phyloP scores from a whole-genome alignment of 2,329 filamentous ascomycete genomes.

The Ophiocordyceps camponoti-rufipedis region DNA sequence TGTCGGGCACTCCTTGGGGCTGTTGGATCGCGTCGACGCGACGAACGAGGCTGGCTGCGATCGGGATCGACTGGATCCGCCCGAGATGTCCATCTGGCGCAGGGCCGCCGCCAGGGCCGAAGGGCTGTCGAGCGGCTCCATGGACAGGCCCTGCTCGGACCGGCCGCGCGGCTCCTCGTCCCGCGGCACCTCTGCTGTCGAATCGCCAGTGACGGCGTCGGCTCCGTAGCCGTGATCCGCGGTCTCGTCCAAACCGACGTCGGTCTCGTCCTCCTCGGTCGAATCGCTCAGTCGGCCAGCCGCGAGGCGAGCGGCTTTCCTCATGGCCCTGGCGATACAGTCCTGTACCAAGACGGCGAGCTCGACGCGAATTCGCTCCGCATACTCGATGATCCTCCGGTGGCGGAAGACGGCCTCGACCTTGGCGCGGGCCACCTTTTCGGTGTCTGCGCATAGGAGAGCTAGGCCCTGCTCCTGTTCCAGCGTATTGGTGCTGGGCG shows the following conservation, averaged over 20 bases:
- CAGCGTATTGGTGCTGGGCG: conserved; percentile 73
- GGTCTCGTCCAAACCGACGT: conserved; percentile 13
- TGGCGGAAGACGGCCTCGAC: conserved; percentile 87
- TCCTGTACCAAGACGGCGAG: conserved; percentile 87
- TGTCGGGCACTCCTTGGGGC: conserved; percentile 78
- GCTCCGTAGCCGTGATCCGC: neutral
- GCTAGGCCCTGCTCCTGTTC: conserved; percentile 88
- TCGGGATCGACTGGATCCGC: conserved; percentile 14
- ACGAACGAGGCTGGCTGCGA: conserved; percentile 34
- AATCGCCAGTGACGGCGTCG: conserved; percentile 7
- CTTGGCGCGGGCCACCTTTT: conserved; percentile 67
- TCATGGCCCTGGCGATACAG: conserved; percentile 82
- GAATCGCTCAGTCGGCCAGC: conserved; percentile 74
- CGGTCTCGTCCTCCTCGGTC: conserved; percentile 40
- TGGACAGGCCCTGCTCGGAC: conserved; percentile 1
- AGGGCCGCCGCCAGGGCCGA: conserved; percentile 39
- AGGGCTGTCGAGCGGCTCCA: conserved; percentile 15
- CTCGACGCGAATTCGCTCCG: conserved; percentile 85
- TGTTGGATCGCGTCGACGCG: conserved; percentile 70
- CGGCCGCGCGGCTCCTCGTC: conserved; percentile 5
- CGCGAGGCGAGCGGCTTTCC: conserved; percentile 75
- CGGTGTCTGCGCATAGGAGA: conserved; percentile 76
- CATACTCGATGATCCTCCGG: conserved; percentile 84
- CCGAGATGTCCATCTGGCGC: conserved; percentile 17
- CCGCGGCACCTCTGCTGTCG: conserved; percentile 17